Percentiles rank a stretch among this genome's conserved stretches.
Conservation (phyloP, 305 asterid species). For the Rubia balearica region DNA sequence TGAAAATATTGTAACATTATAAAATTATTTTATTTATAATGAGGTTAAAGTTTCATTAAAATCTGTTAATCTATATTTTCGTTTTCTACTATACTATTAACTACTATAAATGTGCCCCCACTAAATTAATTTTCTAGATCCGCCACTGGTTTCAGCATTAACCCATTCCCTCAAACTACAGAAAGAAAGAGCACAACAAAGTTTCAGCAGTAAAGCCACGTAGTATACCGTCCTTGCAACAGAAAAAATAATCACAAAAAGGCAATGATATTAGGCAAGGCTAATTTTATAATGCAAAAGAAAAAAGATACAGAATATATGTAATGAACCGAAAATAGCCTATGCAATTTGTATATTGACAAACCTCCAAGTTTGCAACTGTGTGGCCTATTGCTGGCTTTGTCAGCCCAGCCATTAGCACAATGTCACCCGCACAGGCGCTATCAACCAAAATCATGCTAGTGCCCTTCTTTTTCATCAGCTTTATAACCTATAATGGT, state of each 20-base stretch:
- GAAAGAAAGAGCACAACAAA: neutral
- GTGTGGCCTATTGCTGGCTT: slow-evolving; percentile 95
- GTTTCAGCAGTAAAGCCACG: neutral
- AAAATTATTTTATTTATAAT: too few species aligned
- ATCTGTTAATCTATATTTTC: too few species aligned
- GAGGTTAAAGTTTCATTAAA: too few species aligned
- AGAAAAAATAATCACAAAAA: neutral
- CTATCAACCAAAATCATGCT: slow-evolving; percentile 61
- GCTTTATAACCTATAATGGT: slow-evolving; percentile 63
- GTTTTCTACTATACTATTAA: too few species aligned
- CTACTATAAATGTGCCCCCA: too few species aligned
- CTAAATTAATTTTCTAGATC: too few species aligned
- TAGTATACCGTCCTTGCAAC: neutral
- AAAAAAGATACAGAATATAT: neutral
- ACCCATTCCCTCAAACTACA: neutral
- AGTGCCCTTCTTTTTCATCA: slow-evolving; percentile 92
- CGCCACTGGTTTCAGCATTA: too few species aligned
- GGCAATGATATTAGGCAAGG: neutral
- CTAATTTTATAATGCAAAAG: neutral
- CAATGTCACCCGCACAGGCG: slow-evolving; percentile 98
- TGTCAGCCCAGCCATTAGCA: slow-evolving; percentile 87
- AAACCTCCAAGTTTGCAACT: slow-evolving; percentile 76
- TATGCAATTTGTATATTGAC: neutral
- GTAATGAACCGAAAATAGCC: neutral
- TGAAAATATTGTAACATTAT: too few species aligned